These are phyloP conservation scores for Phlebiopsis gigantea DNA, from an alignment of 768 basidiomycete species.

Conservation along the genomic window DNA sequence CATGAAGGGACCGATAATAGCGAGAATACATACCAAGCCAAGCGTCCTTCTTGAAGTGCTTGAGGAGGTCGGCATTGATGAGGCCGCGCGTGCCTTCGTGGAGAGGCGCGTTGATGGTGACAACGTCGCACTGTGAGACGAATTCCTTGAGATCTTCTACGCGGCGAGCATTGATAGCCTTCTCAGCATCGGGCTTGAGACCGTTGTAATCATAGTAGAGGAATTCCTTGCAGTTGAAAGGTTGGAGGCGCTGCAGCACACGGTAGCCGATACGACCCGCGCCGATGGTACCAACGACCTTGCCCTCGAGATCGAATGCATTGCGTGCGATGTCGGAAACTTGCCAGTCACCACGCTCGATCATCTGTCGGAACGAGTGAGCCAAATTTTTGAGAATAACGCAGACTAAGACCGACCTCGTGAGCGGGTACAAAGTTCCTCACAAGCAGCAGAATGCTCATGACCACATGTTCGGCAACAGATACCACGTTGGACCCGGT, in stretches of 20 bases:
- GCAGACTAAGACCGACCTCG: conserved; percentile 41
- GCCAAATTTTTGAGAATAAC: background rate
- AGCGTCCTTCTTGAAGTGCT: conserved; percentile 87
- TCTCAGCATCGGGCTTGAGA: conserved; percentile 63
- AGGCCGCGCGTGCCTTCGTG: conserved; percentile 82
- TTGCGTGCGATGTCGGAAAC: conserved; percentile 79
- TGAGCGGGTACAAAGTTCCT: conserved; percentile 87
- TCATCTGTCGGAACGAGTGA: conserved; percentile 46
- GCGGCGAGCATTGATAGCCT: conserved; percentile 64
- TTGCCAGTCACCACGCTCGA: conserved; percentile 81
- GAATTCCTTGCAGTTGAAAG: conserved; percentile 87
- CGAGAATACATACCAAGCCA: conserved; percentile 46
- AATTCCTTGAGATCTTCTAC: conserved; percentile 78
- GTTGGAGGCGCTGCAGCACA: conserved; percentile 71
- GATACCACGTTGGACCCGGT: conserved; percentile 89
- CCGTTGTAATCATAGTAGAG: conserved; percentile 85
- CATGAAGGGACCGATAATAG: background rate
- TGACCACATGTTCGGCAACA: conserved; percentile 87
- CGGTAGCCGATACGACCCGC: conserved; percentile 80
- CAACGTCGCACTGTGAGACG: conserved; percentile 55
- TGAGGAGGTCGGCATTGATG: conserved; percentile 75
- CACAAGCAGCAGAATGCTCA: conserved; percentile 87
- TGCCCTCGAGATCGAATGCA: conserved; percentile 85
- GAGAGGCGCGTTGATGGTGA: conserved; percentile 85
- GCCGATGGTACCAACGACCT: conserved; percentile 89